phyloP scores from a whole-genome alignment of 306 rosid species.

The Acmispon strigosus region DNA sequence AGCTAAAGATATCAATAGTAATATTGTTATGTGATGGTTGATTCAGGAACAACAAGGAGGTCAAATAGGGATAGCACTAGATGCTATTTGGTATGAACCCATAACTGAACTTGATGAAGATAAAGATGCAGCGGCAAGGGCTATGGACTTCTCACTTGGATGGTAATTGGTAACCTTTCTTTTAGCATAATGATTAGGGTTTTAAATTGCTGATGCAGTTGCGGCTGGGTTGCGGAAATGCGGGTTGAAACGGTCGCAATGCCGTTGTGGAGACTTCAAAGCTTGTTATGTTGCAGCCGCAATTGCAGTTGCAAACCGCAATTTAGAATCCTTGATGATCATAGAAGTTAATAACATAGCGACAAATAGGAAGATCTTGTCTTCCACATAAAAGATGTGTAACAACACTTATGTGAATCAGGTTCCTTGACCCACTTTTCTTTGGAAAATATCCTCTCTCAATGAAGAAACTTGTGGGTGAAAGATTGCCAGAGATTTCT shows the following conservation, averaged over 20 bases:
- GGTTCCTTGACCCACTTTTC: conserved; percentile 86
- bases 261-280: too few relatives aligned
- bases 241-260: too few relatives aligned
- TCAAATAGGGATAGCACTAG: conserved; percentile 74
- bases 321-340: neutral
- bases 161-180: conserved; percentile 42
- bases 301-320: too few relatives aligned
- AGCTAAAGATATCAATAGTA: neutral
- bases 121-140: conserved; percentile 74
- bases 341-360: neutral
- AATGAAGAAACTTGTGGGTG: conserved; percentile 60
- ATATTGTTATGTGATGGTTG: neutral
- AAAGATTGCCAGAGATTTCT: conserved; percentile 70
- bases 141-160: conserved; percentile 74
- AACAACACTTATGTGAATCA: conserved; percentile 29
- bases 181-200: neutral
- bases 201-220: too few relatives aligned
- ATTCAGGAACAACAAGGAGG: conserved; percentile 72
- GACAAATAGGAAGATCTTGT: neutral
- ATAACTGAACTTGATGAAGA: conserved; percentile 69
- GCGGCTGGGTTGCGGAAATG: too few relatives aligned
- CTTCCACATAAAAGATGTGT: conserved; percentile 1
- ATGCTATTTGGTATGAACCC: conserved; percentile 81
- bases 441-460: conserved; percentile 76
- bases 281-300: too few relatives aligned